Percentiles rank a stretch among this genome's conserved stretches.
These are phyloP conservation scores for Knoxdaviesia capensis DNA, from an alignment of 2,329 filamentous ascomycete species.

Conservation along the genomic window DNA sequence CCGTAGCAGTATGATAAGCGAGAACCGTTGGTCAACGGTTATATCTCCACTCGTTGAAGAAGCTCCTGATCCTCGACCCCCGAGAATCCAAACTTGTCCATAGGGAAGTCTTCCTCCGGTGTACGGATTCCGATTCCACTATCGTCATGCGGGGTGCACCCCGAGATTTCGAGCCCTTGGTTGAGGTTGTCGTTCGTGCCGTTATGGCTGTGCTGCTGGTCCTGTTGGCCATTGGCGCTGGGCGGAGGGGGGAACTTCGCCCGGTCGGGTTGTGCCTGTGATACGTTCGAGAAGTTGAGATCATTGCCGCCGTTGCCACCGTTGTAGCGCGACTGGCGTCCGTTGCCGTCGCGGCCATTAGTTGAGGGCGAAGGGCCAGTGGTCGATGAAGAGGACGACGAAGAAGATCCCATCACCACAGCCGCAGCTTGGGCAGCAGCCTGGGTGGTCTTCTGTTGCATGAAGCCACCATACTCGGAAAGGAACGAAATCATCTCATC, in stretches of 20 bases:
- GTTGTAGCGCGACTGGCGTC: constrained; percentile 11
- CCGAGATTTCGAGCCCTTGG: not conserved
- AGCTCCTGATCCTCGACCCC: constrained; percentile 14
- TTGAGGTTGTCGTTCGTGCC: no score
- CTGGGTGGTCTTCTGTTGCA: constrained; percentile 33
- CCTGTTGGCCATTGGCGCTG: no score
- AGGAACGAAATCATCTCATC: constrained; percentile 89
- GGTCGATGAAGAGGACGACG: no score
- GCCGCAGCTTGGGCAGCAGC: constrained; percentile 3
- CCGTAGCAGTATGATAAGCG: no score
- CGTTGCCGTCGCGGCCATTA: constrained; percentile 7
- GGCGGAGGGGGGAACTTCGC: no score
- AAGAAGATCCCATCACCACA: no score
- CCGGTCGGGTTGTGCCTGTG: constrained; percentile 24
- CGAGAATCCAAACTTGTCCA: constrained; percentile 35
- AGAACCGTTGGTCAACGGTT: no score
- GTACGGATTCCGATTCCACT: constrained; percentile 56
- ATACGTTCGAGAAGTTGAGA: constrained; percentile 20
- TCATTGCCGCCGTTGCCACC: constrained; percentile 25
- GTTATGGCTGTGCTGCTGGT: no score
- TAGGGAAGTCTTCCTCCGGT: constrained; percentile 42
- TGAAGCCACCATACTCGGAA: constrained; percentile 76
- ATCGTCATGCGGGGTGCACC: constrained; percentile 33
- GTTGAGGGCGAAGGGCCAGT: no score
- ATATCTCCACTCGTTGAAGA: not conserved